Base-by-base conservation (phyloP, 108 stramenopile species). In the Cylindrotheca closterium region DNA sequence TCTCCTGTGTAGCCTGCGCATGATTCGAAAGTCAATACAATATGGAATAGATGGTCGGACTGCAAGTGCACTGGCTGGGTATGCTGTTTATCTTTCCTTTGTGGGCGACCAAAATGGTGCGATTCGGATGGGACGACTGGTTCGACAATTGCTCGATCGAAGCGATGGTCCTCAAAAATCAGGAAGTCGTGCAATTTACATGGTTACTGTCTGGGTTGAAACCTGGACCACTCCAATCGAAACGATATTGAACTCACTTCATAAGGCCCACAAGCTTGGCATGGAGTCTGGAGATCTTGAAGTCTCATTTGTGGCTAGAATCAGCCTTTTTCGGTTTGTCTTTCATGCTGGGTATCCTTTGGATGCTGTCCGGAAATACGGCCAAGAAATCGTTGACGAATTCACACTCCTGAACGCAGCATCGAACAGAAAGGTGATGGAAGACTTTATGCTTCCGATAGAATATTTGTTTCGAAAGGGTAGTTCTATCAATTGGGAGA, bases 271-370 rank as follows among this genome's bases (percentile, higher is more conserved):
- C 37, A 2, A 56, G 55, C 23, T 55, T 24, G 73, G 54, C 23
- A 74, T 74, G 73, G 65, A 56, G 18, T 60, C 42, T 47, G 73
- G 73, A 4, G 62, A 67, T 24, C 42, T 74, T 48, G 73, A 74
- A 32, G 33, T 67, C 15, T 65, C 57, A n/a, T 67, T 74, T 32
- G 60, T 65, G 12, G 58, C 34, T 30, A 42, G 65, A 23, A 23
- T 47, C 23, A 47, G 60, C 29, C 24, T 42, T 7, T 42, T 27
- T 30, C 28, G 29, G 3, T 57, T 57, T 4, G 19, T 51, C 15
- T 51, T 21, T 5, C 51, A 4, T 15, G 51, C 15, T 52, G 71
- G 71, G 29, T 72, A 72, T 30, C 71, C 71, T 2, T 42, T 72
- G 49, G 71, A 28, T 15, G 26, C 49, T 2, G 50, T 72, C n/a